Conservation (phyloP, 164 flowering plant genomes). For the Cinnamomum micranthum region DNA sequence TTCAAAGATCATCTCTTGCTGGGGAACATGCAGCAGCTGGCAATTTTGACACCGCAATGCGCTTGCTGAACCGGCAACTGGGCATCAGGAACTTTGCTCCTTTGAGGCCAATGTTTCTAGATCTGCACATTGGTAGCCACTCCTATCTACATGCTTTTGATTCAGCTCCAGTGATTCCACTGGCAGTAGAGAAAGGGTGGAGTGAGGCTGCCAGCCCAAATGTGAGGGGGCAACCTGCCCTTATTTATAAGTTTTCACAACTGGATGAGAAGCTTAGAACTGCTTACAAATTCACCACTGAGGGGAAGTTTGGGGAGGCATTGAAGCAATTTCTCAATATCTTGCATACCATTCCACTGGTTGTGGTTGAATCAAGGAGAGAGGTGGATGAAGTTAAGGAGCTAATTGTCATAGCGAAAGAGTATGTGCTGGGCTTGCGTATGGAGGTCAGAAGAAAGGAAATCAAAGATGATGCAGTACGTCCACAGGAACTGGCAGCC, state of each 20-base stretch:
- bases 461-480: conserved; percentile 32
- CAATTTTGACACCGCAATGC: conserved; percentile 71
- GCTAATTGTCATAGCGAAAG: conserved; percentile 52
- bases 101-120: conserved; percentile 61
- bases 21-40: conserved; percentile 98
- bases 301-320: conserved; percentile 59
- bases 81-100: conserved; percentile 74
- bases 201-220: conserved; percentile 62
- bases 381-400: conserved; percentile 84
- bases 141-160: conserved; percentile 54
- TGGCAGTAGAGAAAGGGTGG: conserved; percentile 71
- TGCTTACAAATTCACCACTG: conserved; percentile 62
- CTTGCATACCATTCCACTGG: conserved; percentile 54
- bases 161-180: conserved; percentile 48
- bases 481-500: conserved; percentile 75
- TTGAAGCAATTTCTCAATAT: conserved; percentile 47
- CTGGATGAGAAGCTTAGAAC: conserved; percentile 78
- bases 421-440: conserved; percentile 48
- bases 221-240: conserved; percentile 73
- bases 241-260: conserved; percentile 63
- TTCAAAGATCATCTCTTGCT: conserved; percentile 76
- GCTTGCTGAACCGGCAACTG: conserved; percentile 56
- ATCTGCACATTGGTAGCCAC: conserved; percentile 74
- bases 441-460: conserved; percentile 63
- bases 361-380: conserved; percentile 63